These are phyloP conservation scores for Ophiocytium majus DNA, from an alignment of 352 stramenopile genomes.

Conservation along the genomic window DNA sequence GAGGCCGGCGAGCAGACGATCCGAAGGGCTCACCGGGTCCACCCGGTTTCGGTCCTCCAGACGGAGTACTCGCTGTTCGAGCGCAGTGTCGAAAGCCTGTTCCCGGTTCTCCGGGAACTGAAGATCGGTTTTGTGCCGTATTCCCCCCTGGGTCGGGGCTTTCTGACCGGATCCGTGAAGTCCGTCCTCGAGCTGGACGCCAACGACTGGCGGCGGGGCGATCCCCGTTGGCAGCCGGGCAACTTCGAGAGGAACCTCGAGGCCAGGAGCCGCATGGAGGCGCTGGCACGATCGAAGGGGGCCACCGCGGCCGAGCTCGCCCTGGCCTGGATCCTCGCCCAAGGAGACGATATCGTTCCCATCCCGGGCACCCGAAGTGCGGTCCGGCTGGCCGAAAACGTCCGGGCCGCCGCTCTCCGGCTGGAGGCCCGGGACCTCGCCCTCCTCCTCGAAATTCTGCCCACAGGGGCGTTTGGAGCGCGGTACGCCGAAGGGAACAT, in stretches of 20 bases:
- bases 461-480: too few species aligned
- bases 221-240: background rate
- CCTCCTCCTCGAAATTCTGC: too few species aligned
- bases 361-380: slow-evolving; percentile 45
- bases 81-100: background rate
- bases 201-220: background rate
- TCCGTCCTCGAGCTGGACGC: background rate
- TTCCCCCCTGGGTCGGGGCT: background rate
- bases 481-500: too few species aligned
- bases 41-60: slow-evolving; percentile 54
- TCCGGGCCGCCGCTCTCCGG: background rate
- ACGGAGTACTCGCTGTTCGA: slow-evolving; percentile 40
- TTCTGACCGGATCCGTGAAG: background rate
- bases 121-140: background rate
- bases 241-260: too few species aligned
- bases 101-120: background rate
- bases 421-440: background rate
- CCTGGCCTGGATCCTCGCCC: slow-evolving; percentile 51
- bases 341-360: slow-evolving; percentile 55
- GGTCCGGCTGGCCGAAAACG: background rate
- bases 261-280: background rate
- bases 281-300: slow-evolving; percentile 37
- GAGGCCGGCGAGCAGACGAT: slow-evolving; percentile 39
- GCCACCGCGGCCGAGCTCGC: slow-evolving; percentile 53
- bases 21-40: slow-evolving; percentile 47